Evolutionary conservation across 1,139 yeast genomes (phyloP).

Genomic region (Magnusiomyces suaveolens): DNA sequence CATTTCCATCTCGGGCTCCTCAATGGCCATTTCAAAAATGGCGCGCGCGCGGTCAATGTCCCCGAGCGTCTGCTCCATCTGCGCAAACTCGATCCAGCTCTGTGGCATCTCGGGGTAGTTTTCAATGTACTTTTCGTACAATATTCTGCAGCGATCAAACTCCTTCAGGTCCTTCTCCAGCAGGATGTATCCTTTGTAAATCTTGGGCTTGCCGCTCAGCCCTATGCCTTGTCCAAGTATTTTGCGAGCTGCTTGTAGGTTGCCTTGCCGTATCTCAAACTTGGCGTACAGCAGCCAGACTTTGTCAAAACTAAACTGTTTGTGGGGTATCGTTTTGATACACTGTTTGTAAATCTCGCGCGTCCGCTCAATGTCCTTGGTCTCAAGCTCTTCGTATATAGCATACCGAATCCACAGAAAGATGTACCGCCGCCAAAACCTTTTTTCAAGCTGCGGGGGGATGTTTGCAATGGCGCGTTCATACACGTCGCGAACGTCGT

Average conservation of each 20-base stretch:
- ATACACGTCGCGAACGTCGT: constrained; percentile 33
- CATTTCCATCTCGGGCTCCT: constrained; percentile 29
- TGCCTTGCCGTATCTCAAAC: constrained; percentile 59
- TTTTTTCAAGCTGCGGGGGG: constrained; percentile 31
- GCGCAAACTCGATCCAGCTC: constrained; percentile 53
- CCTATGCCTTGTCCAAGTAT: constrained; percentile 70
- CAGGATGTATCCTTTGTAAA: constrained; percentile 55
- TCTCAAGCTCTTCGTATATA: constrained; percentile 49
- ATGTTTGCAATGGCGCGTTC: constrained; percentile 42
- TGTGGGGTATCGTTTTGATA: constrained; percentile 46
- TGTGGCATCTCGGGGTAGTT: constrained; percentile 37
- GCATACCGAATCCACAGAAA: constrained; percentile 64
- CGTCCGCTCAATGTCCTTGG: constrained; percentile 39
- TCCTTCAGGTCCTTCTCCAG: constrained; percentile 38
- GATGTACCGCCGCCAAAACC: constrained; percentile 58
- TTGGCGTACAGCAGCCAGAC: constrained; percentile 65
- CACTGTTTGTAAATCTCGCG: constrained; percentile 45
- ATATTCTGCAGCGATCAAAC: constrained; percentile 58
- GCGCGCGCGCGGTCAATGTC: constrained; percentile 61
- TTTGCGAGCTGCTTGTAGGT: constrained; percentile 49
- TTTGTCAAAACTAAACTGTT: constrained; percentile 55
- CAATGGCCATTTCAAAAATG: constrained; percentile 47
- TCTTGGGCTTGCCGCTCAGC: constrained; percentile 41
- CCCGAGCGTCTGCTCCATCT: constrained; percentile 58
- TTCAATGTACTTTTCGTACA: constrained; percentile 63